Conservation (phyloP, 177 flowering plant genomes). For the Vitis hybrid region DNA sequence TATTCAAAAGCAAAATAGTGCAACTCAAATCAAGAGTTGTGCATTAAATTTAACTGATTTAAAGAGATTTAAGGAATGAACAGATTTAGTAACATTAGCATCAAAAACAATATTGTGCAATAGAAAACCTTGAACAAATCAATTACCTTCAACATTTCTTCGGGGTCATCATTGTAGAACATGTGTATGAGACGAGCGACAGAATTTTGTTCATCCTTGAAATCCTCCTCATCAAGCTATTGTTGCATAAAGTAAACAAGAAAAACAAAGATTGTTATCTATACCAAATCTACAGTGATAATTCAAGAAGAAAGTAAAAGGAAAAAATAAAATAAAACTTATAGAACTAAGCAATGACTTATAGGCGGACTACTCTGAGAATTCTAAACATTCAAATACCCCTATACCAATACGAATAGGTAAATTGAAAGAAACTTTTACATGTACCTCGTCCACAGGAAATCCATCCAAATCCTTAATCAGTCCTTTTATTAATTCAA, state of each 20-base stretch:
- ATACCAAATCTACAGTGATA: no score
- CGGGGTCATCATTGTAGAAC: slow-evolving; percentile 83
- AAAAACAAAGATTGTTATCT: not conserved
- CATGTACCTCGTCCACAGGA: slow-evolving; percentile 64
- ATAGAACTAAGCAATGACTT: not conserved
- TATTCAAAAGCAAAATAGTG: no score
- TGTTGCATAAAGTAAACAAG: not conserved
- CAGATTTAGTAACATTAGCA: no score
- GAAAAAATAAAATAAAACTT: not conserved
- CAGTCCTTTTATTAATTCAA: slow-evolving; percentile 91
- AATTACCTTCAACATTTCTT: slow-evolving; percentile 92
- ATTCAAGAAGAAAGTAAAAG: not conserved
- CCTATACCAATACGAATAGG: no score
- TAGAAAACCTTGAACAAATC: slow-evolving; percentile 3
- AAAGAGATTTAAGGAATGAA: no score
- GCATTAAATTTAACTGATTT: no score
- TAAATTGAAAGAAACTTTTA: no score
- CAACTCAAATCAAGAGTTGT: no score
- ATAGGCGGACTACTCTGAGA: no score
- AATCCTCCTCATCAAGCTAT: slow-evolving; percentile 97
- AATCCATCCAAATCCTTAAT: slow-evolving; percentile 79
- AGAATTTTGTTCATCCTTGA: slow-evolving; percentile 94
- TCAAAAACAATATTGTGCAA: no score
- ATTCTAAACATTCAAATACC: not conserved
- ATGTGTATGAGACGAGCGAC: slow-evolving; percentile 94